A percentile compares a stretch with the other conserved stretches of the same genome.
Evolutionary conservation across 805 yeast species (phyloP).

Genomic region (Schwanniomyces occidentalis): DNA sequence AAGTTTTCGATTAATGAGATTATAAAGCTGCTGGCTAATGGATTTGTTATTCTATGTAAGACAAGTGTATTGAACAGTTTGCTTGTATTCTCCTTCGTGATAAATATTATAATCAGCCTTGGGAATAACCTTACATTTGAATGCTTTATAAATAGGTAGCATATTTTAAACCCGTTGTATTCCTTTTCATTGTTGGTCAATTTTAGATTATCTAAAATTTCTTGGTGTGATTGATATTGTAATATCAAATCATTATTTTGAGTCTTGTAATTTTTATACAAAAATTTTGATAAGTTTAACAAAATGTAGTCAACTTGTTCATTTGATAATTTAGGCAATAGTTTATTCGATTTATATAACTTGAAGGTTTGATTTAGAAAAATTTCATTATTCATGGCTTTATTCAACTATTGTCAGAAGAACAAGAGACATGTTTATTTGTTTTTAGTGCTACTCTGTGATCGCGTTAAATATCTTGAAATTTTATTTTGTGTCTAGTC

Average conservation of each 20-base stretch:
- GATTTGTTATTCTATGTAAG: conserved; percentile 7
- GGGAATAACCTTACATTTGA: conserved; percentile 6
- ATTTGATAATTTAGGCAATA: conserved; percentile 6
- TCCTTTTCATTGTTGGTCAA: conserved; percentile 6
- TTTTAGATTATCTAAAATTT: conserved; percentile 10
- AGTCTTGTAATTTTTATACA: conserved; percentile 9
- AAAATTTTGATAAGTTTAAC: conserved; percentile 10
- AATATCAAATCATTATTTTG: conserved; percentile 6
- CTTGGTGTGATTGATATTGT: conserved; percentile 10
- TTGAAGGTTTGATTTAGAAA: conserved; percentile 19
- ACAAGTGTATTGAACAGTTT: conserved; percentile 11
- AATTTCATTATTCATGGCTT: conserved; percentile 5
- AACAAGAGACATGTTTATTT: too few relatives aligned
- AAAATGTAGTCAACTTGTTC: conserved; percentile 10
- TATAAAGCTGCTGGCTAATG: conserved; percentile 3
- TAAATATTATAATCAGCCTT: conserved; percentile 12
- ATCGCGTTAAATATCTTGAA: too few relatives aligned
- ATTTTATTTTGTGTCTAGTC: too few relatives aligned
- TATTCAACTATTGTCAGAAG: too few relatives aligned
- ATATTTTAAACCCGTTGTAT: conserved; percentile 5
- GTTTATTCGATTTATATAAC: conserved; percentile 15
- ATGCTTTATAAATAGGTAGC: conserved; percentile 7
- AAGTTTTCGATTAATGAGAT: conserved; percentile 6
- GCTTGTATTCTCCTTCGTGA: conserved; percentile 5
- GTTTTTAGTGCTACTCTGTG: too few relatives aligned